Base-by-base conservation (phyloP, 768 basidiomycete species). In the Hysterangium stoloniferum region DNA sequence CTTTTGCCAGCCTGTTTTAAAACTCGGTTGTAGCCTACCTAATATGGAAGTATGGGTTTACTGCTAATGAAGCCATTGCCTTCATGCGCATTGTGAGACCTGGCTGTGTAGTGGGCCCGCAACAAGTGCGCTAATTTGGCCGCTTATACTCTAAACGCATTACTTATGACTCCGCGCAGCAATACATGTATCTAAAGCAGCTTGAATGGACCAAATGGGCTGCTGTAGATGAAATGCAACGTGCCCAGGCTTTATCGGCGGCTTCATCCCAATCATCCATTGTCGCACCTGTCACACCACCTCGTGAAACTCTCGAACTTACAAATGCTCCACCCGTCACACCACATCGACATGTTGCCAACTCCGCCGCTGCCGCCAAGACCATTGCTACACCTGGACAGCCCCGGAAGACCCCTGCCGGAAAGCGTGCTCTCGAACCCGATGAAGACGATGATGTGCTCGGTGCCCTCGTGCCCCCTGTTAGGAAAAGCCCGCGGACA, bases 1-100 rank as follows among this genome's bases (percentile, higher is more conserved):
- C 45, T 11, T 24, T 6, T 49, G n/a, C 24, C 20, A 15, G 17
- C 35, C 4, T 22, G 40, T 12, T 24, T 29, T 51, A n/a, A 41
- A 19, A 31, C 13, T 45, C 28, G 29, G 19, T 44, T 15, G 7
- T 50, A 70, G 96, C 95, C 7, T 98, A 97, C 72, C 77, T 99
- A 49, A 89, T 96, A 54, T 99, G 96, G 88, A 97, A 97, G 67
- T 95, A 97, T 60, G 90, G 89, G 19, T 99, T 99, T 64, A 91
- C 93, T 15, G 95, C 95, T 1, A 79, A 83, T 45, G 91, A 98
- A 68, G 96, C 86, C 4, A 98, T 98, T 51, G 96, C 86, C 0
- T 97, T 94, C 67, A 98, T 98, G 96, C 85, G 96, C 17, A 90
- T 99, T 58, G 83, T 96, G 49, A 82, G 96, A 38, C 96, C 96